These are phyloP conservation scores for Chlamydomonas reinhardtii DNA, from an alignment of 163 green algal genomes.

Conservation along the genomic window DNA sequence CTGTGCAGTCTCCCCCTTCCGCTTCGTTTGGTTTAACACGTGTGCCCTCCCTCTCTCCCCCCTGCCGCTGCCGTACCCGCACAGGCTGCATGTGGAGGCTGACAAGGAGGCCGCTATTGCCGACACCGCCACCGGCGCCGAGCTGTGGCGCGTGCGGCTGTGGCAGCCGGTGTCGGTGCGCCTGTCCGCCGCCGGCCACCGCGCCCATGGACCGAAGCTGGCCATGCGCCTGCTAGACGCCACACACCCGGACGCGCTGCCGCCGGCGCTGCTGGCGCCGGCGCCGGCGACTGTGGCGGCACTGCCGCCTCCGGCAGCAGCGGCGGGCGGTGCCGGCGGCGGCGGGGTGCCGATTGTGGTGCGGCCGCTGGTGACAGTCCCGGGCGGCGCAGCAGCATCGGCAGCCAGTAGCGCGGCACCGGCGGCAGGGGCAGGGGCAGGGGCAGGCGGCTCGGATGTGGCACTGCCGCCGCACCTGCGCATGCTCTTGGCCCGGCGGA, in stretches of 20 bases:
- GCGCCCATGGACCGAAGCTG: slow-evolving; percentile 67
- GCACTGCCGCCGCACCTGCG: slow-evolving; percentile 25
- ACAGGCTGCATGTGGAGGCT: no score
- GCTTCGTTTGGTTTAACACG: no score
- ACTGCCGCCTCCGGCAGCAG: neutral
- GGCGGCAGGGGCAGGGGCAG: neutral
- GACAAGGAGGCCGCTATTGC: slow-evolving; percentile 14
- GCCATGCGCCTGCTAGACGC: slow-evolving; percentile 55
- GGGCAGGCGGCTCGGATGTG: neutral
- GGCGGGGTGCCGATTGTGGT: no score
- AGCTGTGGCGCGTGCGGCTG: slow-evolving; percentile 21
- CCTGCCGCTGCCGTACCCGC: no score
- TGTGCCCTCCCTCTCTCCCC: no score
- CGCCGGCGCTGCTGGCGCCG: neutral
- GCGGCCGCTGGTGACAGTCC: no score
- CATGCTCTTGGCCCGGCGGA: neutral
- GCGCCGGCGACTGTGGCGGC: neutral
- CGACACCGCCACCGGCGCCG: slow-evolving; percentile 21
- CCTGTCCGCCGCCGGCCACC: slow-evolving; percentile 54
- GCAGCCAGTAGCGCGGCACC: neutral
- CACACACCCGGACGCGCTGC: slow-evolving; percentile 16
- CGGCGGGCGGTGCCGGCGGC: neutral
- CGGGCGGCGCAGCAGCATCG: neutral
- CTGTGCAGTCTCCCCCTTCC: no score
- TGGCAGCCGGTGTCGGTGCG: slow-evolving; percentile 67